These are phyloP conservation scores for Apiotrichum montevideense DNA, from an alignment of 1,284 basidiomycete species.

Conservation along the genomic window DNA sequence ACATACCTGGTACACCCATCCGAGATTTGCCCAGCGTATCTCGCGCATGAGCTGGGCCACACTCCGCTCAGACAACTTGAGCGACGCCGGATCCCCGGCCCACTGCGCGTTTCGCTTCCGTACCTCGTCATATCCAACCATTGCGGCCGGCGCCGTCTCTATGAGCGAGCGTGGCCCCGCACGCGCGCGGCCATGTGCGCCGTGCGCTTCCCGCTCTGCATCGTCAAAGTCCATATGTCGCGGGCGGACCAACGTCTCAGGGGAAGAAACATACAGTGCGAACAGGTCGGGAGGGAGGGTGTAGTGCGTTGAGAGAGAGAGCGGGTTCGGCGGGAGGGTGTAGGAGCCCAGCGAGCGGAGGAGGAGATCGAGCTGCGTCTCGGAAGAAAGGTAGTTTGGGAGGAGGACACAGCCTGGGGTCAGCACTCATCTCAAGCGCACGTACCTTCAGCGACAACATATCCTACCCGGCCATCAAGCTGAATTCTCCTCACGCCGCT, in stretches of 20 bases:
- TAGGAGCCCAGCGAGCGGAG: constrained; percentile 66
- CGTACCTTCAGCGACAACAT: constrained; percentile 37
- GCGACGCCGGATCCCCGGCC: constrained; percentile 25
- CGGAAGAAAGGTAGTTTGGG: constrained; percentile 59
- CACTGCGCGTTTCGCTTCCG: constrained; percentile 32
- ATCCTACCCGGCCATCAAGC: constrained; percentile 31
- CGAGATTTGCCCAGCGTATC: constrained; percentile 86
- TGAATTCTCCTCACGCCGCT: constrained; percentile 14
- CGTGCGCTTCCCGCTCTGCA: not conserved
- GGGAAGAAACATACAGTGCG: constrained; percentile 46
- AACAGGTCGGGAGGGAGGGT: constrained; percentile 57
- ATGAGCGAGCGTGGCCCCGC: constrained; percentile 19
- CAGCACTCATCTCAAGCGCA: not conserved
- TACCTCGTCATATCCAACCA: constrained; percentile 39
- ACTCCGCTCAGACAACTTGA: constrained; percentile 56
- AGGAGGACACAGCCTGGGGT: constrained; percentile 69
- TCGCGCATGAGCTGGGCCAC: constrained; percentile 61
- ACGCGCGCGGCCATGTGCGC: not conserved
- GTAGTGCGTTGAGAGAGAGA: constrained; percentile 81
- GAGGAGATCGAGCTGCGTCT: constrained; percentile 61
- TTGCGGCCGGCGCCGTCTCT: constrained; percentile 34
- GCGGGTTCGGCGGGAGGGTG: constrained; percentile 70
- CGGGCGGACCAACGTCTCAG: constrained; percentile 24
- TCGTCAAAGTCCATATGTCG: constrained; percentile 16
- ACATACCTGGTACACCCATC: constrained; percentile 65